Percentiles rank a stretch among this genome's conserved stretches.
Evolutionary conservation across 495 filamentous ascomycete genomes (phyloP).

Genomic region (Echria macrotheca): DNA sequence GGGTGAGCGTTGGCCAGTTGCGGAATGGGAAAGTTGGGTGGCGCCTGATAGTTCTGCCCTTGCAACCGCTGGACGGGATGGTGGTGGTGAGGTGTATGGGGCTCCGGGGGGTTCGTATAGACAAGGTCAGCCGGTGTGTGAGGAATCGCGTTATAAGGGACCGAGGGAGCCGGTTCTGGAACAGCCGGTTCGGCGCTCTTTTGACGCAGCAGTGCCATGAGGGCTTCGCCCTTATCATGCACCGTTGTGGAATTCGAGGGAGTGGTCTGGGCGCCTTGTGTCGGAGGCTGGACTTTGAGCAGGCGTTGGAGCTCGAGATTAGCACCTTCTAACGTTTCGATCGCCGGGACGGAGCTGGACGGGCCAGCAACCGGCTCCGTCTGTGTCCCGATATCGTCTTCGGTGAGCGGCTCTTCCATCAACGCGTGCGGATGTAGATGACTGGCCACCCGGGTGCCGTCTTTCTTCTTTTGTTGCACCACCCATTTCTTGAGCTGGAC

Average conservation of each 20-base stretch:
- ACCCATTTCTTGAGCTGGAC: slow-evolving; percentile 88
- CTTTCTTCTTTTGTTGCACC: slow-evolving; percentile 66
- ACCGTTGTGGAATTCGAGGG: slow-evolving; percentile 11
- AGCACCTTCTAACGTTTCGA: slow-evolving; percentile 49
- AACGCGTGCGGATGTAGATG: slow-evolving; percentile 23
- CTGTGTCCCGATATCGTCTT: slow-evolving; percentile 35
- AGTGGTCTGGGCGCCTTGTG: slow-evolving; percentile 36
- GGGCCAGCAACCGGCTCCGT: slow-evolving; percentile 17
- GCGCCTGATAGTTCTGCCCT: slow-evolving; percentile 31
- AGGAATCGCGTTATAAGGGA: slow-evolving; percentile 16
- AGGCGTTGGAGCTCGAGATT: slow-evolving; percentile 58
- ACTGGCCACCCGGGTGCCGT: slow-evolving; percentile 36
- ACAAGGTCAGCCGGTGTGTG: slow-evolving; percentile 41
- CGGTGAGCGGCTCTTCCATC: slow-evolving; percentile 35
- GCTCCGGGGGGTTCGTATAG: slow-evolving; percentile 29
- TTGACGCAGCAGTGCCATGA: slow-evolving; percentile 31
- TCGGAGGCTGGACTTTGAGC: slow-evolving; percentile 54
- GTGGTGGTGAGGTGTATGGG: slow-evolving; percentile 35
- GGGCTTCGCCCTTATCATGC: slow-evolving; percentile 29
- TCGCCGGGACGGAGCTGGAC: slow-evolving; percentile 19
- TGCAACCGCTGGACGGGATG: slow-evolving; percentile 33
- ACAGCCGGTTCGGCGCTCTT: slow-evolving; percentile 12
- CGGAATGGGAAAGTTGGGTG: slow-evolving; percentile 41
- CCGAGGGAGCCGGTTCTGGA: slow-evolving; percentile 16
- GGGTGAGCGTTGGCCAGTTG: slow-evolving; percentile 15